phyloP scores from a whole-genome alignment of 78 protist genomes.

The Dictyostelium brefeldianum region DNA sequence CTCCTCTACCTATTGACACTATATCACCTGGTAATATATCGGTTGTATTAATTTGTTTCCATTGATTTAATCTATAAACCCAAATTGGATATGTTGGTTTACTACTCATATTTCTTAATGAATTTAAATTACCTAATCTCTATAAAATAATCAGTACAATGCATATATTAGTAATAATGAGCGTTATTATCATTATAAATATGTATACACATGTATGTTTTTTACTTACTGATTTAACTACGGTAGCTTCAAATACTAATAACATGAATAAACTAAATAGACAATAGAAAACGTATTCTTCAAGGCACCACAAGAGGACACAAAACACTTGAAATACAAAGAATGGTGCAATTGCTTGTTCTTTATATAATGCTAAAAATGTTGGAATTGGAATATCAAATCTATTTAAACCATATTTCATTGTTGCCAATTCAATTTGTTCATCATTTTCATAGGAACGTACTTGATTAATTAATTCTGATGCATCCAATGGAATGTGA shows the following conservation, averaged over 20 bases:
- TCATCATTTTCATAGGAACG: conserved; percentile 51
- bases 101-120: conserved; percentile 80
- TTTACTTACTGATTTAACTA: conserved; percentile 83
- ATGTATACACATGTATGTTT: neutral
- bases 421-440: conserved; percentile 10
- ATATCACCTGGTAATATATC: conserved; percentile 85
- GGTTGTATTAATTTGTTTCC: conserved; percentile 76
- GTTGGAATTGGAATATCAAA: conserved; percentile 95
- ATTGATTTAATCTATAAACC: conserved; percentile 73
- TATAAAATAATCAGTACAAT: neutral
- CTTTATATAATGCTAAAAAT: conserved; percentile 91
- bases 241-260: conserved; percentile 95
- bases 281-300: conserved; percentile 95
- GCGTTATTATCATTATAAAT: neutral
- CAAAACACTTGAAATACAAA: conserved; percentile 98
- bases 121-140: conserved; percentile 74
- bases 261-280: conserved; percentile 98
- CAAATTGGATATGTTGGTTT: conserved; percentile 70
- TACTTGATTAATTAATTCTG: neutral
- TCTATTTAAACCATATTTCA: conserved; percentile 54
- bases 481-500: neutral
- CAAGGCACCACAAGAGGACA: conserved; percentile 97
- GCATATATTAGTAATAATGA: neutral
- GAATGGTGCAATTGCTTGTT: conserved; percentile 99
- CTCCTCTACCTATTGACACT: conserved; percentile 48